Evolutionary conservation across 2,329 filamentous ascomycete species (phyloP), one percentile per base, ranked within the genome.

Genomic region (Neophaeococcomyces aloes): DNA sequence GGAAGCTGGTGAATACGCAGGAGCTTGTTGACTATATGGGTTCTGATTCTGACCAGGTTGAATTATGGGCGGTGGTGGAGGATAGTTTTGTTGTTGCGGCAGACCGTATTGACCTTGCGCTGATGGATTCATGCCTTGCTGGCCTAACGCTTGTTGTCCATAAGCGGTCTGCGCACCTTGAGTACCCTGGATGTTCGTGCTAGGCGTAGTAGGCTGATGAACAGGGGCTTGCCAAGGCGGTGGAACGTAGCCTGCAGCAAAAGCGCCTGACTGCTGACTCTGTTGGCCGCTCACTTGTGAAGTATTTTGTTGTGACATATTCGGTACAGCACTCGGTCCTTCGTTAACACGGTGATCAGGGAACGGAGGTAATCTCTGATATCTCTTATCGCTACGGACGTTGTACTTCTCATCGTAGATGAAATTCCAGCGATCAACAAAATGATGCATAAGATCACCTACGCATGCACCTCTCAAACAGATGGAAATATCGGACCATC

Each of bases 351-450:
- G 34, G 19, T 44, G 41, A 5, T 38, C 33, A 30, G 41, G 41
- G n/a, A 23, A 37, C 5, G 15, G 14, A 15, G 41, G 41, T 10
- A 44, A 25, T 49, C 55, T 61, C 10, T 61, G 53, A 50, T 78
- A 79, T 44, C 74, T 63, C 3, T 59, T 56, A 35, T 75, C 66
- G 36, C 70, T 65, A 13, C 75, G 71, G 27, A 73, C 69, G 47
- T 68, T 65, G 59, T 95, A 95, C 61, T 95, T 95, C 40, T 83
- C 78, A 45, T 79, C 72, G 52, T 78, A 94, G 51, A 95, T 88
- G 59, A 85, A 93, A 65, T 94, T 94, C 86, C 88, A 95, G 54
- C 87, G 71, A 57, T 94, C 82, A 2, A 79, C 73, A 56, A 95
- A 94, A 60, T 94, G 86, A 4, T 75, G 73, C 25, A 78, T 70